phyloP scores from a whole-genome alignment of 2,329 filamentous ascomycete genomes.

The Sphaerulina vaccinii region DNA sequence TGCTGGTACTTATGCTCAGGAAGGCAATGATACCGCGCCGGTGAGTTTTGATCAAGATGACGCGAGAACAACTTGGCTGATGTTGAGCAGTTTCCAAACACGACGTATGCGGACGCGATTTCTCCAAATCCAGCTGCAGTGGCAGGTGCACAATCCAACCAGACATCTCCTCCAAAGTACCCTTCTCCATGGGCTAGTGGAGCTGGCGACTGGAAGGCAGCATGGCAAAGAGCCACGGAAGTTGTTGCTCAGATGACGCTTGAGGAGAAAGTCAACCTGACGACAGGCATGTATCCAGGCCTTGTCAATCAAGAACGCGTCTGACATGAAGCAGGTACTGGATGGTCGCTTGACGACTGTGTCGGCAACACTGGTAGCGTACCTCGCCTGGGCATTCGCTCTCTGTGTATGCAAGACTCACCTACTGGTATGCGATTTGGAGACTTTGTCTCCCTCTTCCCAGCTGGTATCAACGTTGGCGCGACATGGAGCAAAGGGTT shows the following conservation, averaged over 20 bases:
- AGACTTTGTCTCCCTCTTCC: conserved; percentile 80
- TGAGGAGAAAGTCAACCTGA: conserved; percentile 78
- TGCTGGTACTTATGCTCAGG: conserved; percentile 12
- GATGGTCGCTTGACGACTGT: conserved; percentile 69
- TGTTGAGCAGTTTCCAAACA: conserved; percentile 14
- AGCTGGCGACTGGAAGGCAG: conserved; percentile 69
- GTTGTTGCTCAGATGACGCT: conserved; percentile 83
- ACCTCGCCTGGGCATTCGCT: conserved; percentile 39
- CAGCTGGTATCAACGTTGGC: conserved; percentile 73
- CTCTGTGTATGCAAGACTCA: conserved; percentile 78
- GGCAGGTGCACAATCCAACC: conserved; percentile 33
- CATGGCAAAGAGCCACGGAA: conserved; percentile 70
- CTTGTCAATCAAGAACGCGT: neutral
- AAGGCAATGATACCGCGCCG: conserved; percentile 22
- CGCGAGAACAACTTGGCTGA: neutral
- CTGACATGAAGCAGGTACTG: conserved; percentile 59
- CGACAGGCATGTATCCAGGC: conserved; percentile 12
- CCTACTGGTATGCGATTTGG: conserved; percentile 75
- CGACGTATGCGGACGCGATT: conserved; percentile 18
- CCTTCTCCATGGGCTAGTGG: conserved; percentile 85
- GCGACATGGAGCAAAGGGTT: conserved; percentile 77
- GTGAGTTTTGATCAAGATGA: neutral
- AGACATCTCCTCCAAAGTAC: conserved; percentile 65
- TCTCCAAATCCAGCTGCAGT: conserved; percentile 27
- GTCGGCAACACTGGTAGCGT: conserved; percentile 69